Conservation (phyloP, 139 green algal genomes). For the Medakamo hakoo region DNA sequence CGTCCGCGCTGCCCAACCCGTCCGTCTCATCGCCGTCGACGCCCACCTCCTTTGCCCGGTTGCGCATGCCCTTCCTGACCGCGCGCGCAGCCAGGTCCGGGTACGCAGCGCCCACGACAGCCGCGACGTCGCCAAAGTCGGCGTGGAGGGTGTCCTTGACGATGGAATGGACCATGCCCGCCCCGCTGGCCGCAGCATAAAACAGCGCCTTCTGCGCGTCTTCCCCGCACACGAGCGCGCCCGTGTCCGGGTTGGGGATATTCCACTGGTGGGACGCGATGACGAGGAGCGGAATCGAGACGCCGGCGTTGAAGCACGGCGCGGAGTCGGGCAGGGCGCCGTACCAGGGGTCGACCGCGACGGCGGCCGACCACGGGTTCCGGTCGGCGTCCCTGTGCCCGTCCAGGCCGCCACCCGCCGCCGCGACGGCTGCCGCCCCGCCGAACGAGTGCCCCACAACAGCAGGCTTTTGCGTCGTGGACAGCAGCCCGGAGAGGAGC, state of each 20-base stretch:
- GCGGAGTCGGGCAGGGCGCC: conserved; percentile 12
- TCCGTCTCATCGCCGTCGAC: too few relatives aligned
- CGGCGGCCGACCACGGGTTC: not conserved
- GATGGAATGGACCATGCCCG: too few relatives aligned
- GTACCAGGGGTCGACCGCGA: conserved; percentile 48
- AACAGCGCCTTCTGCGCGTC: not conserved
- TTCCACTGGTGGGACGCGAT: conserved; percentile 46
- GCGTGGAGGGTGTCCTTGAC: too few relatives aligned
- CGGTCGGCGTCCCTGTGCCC: conserved; percentile 12
- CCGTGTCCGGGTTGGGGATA: conserved; percentile 33
- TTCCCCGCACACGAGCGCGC: too few relatives aligned
- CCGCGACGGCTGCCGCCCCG: not conserved
- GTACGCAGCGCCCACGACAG: too few relatives aligned
- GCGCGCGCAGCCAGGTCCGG: too few relatives aligned
- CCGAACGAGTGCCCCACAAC: not conserved
- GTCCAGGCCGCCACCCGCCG: conserved; percentile 3
- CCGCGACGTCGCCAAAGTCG: too few relatives aligned
- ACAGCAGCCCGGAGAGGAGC: conserved; percentile 2
- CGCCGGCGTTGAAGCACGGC: conserved; percentile 10
- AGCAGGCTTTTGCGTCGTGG: not conserved
- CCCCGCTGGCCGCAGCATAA: too few relatives aligned
- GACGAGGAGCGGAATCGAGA: conserved; percentile 27
- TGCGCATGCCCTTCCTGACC: too few relatives aligned
- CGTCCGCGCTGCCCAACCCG: too few relatives aligned
- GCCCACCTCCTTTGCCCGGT: too few relatives aligned